Percentiles rank a stretch among this genome's conserved stretches.
Conservation (phyloP, 1,284 basidiomycete genomes). For the Neotropicomus parvogracilis region DNA sequence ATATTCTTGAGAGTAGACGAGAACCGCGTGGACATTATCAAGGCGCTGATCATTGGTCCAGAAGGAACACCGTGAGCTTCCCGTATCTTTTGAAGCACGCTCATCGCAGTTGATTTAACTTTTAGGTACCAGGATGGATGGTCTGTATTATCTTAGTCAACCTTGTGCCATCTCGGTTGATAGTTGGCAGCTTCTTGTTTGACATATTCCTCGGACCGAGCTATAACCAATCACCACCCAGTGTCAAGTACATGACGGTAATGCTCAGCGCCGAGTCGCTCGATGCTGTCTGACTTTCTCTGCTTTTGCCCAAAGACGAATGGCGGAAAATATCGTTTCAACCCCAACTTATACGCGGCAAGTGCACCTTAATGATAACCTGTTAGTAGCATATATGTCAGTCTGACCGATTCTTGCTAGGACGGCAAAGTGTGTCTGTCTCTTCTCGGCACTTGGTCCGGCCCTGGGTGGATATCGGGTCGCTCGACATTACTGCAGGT, state of each 20-base stretch:
- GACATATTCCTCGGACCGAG: constrained; percentile 86
- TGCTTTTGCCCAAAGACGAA: constrained; percentile 56
- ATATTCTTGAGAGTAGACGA: constrained; percentile 87
- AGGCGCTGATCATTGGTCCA: constrained; percentile 85
- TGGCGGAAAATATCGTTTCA: constrained; percentile 85
- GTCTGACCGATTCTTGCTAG: constrained; percentile 34
- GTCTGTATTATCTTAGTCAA: constrained; percentile 38
- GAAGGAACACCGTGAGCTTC: constrained; percentile 83
- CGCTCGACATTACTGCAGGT: constrained; percentile 83
- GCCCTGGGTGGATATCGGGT: constrained; percentile 86
- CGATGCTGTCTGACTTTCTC: constrained; percentile 7
- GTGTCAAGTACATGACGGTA: constrained; percentile 88
- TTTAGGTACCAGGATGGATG: constrained; percentile 79
- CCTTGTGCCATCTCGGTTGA: constrained; percentile 15
- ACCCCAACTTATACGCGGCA: constrained; percentile 87
- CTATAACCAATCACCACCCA: constrained; percentile 79
- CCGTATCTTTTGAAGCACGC: constrained; percentile 9
- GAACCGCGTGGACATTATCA: constrained; percentile 85
- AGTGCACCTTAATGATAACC: constrained; percentile 24
- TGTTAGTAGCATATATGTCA: constrained; percentile 1
- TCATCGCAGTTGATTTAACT: background rate
- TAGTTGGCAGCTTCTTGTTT: constrained; percentile 59
- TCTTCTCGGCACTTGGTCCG: constrained; percentile 86
- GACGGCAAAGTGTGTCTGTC: constrained; percentile 91
- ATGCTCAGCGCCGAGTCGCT: constrained; percentile 9